Conservation (phyloP, 768 basidiomycete genomes). For the Lentinus brumalis region DNA sequence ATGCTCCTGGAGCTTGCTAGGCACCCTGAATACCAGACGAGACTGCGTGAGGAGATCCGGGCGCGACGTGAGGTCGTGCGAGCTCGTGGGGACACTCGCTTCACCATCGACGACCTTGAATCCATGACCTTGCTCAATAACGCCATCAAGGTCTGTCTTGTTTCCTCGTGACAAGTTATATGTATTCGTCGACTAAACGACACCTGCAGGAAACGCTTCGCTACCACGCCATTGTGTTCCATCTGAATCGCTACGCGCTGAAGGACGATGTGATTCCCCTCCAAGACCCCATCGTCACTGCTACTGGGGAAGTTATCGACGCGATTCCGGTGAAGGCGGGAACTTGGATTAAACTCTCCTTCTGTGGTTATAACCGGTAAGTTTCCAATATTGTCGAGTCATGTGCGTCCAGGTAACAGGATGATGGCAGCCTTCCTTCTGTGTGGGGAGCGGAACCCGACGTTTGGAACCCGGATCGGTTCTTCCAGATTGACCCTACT, state of each 20-base stretch:
- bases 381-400: not conserved
- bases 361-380: constrained; percentile 34
- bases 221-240: constrained; percentile 19
- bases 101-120: constrained; percentile 12
- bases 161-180: not conserved
- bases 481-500: constrained; percentile 3
- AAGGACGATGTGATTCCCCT: constrained; percentile 38
- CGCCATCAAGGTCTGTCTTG: constrained; percentile 26
- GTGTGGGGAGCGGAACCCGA: constrained; percentile 32
- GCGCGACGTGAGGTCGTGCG: not conserved
- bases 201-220: constrained; percentile 20
- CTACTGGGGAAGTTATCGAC: constrained; percentile 25
- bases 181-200: too few species aligned
- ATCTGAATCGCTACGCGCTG: constrained; percentile 18
- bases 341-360: constrained; percentile 4
- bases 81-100: constrained; percentile 3
- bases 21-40: not conserved
- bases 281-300: constrained; percentile 29
- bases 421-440: constrained; percentile 11
- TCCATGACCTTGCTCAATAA: not conserved
- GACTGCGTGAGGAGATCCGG: constrained; percentile 13
- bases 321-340: constrained; percentile 40
- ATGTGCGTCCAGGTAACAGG: not conserved
- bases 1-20: constrained; percentile 1
- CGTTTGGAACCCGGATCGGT: constrained; percentile 28